Conservation (phyloP, 306 rosid genomes). For the Aeschynomene evenia region DNA sequence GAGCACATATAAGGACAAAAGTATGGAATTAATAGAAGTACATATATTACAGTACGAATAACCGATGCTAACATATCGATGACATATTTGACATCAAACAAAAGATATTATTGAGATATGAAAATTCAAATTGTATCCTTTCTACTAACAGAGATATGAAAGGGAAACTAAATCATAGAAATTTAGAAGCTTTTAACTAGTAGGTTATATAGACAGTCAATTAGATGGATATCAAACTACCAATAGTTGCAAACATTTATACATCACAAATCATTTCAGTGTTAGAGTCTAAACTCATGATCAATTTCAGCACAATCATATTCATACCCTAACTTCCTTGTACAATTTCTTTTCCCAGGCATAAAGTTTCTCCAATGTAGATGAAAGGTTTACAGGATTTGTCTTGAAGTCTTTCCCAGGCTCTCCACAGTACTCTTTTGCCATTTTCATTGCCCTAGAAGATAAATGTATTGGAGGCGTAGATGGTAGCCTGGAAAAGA, state of each 20-base stretch:
- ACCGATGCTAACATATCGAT: neutral
- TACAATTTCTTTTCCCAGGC: constrained; percentile 93
- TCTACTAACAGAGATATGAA: neutral
- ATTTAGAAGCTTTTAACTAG: neutral
- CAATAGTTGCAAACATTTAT: neutral
- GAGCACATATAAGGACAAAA: constrained; percentile 15
- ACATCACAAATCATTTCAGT: constrained; percentile 14
- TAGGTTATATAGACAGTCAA: constrained; percentile 12
- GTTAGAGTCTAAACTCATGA: neutral
- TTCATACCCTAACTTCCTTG: constrained; percentile 89
- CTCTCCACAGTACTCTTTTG: constrained; percentile 61
- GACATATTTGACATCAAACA: constrained; percentile 16
- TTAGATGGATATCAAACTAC: constrained; percentile 10
- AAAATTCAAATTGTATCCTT: constrained; percentile 15
- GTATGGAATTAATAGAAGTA: too few species aligned
- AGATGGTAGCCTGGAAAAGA: constrained; percentile 49
- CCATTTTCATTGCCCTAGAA: constrained; percentile 63
- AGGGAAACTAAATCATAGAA: neutral
- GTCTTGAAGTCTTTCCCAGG: constrained; percentile 52
- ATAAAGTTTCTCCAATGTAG: constrained; percentile 83
- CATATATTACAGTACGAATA: neutral
- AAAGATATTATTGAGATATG: neutral
- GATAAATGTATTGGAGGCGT: constrained; percentile 41
- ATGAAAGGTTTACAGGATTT: constrained; percentile 68
- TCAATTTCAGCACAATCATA: constrained; percentile 2